Evolutionary conservation across 768 basidiomycete genomes (phyloP).

Genomic region (Nidula microcarpa): DNA sequence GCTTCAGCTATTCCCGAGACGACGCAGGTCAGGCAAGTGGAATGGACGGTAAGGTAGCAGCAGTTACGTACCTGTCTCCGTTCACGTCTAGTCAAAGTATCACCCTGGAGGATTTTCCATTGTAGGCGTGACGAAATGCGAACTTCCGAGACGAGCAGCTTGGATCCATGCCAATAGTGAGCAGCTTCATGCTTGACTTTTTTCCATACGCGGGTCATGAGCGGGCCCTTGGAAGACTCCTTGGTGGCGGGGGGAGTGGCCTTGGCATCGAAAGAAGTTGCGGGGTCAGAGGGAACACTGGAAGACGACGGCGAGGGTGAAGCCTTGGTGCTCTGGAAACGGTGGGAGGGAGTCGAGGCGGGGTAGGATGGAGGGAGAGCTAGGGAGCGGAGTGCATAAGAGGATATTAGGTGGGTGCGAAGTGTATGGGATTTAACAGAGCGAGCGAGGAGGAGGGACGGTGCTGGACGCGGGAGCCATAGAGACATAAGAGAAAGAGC

Average conservation of each 20-base stretch:
- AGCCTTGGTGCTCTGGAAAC: constrained; percentile 31
- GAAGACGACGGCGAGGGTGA: constrained; percentile 12
- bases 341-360: constrained; percentile 13
- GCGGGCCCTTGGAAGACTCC: constrained; percentile 34
- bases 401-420: constrained; percentile 20
- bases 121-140: constrained; percentile 85
- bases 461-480: constrained; percentile 65
- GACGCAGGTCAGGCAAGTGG: background rate
- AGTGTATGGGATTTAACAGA: constrained; percentile 25
- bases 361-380: constrained; percentile 8
- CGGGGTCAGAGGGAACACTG: constrained; percentile 11
- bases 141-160: constrained; percentile 91
- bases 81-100: constrained; percentile 87
- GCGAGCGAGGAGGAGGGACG: constrained; percentile 38
- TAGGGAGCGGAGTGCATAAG: constrained; percentile 11
- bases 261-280: constrained; percentile 37
- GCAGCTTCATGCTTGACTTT: constrained; percentile 93
- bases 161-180: constrained; percentile 97
- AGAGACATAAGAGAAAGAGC: constrained; percentile 53
- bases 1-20: constrained; percentile 58
- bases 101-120: constrained; percentile 91
- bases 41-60: background rate
- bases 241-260: constrained; percentile 46
- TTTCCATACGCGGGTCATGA: constrained; percentile 75
- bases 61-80: constrained; percentile 70